phyloP scores from a whole-genome alignment of 495 filamentous ascomycete species.

The Penicillium samsonianum region DNA sequence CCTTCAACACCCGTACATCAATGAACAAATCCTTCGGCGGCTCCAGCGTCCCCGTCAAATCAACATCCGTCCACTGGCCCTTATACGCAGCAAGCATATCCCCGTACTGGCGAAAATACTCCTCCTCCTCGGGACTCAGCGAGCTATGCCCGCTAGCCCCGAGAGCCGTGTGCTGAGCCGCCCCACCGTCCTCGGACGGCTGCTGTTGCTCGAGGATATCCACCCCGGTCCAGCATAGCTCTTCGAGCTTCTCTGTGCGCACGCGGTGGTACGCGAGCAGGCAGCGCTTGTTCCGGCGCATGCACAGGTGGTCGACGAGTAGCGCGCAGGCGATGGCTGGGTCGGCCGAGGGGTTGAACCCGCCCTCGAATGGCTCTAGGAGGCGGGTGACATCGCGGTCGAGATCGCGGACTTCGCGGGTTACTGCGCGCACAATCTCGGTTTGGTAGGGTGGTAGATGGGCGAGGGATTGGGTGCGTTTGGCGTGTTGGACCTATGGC shows the following conservation, averaged over 20 bases:
- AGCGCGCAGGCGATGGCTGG: constrained; percentile 84
- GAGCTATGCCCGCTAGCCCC: constrained; percentile 62
- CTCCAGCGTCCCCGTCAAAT: constrained; percentile 92
- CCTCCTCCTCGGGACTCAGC: constrained; percentile 95
- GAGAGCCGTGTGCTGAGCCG: constrained; percentile 31
- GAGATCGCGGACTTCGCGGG: constrained; percentile 90
- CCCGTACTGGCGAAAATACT: constrained; percentile 87
- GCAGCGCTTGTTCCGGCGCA: constrained; percentile 95
- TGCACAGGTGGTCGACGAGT: constrained; percentile 89
- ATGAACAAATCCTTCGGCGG: constrained; percentile 96
- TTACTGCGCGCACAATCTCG: constrained; percentile 83
- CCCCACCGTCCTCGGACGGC: constrained; percentile 32
- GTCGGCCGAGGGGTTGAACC: constrained; percentile 82
- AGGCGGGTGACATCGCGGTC: constrained; percentile 84
- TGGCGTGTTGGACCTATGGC: constrained; percentile 88
- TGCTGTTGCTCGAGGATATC: constrained; percentile 70
- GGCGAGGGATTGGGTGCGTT: constrained; percentile 84
- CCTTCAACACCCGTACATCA: constrained; percentile 93
- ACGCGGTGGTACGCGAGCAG: constrained; percentile 92
- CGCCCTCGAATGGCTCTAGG: constrained; percentile 76
- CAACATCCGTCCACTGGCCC: constrained; percentile 98
- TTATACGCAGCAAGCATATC: constrained; percentile 96
- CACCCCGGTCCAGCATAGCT: constrained; percentile 87
- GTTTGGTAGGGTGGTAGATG: constrained; percentile 93
- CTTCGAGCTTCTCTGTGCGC: constrained; percentile 86